Base-by-base conservation (phyloP, 495 filamentous ascomycete species). In the Aspergillus haitiensis region DNA sequence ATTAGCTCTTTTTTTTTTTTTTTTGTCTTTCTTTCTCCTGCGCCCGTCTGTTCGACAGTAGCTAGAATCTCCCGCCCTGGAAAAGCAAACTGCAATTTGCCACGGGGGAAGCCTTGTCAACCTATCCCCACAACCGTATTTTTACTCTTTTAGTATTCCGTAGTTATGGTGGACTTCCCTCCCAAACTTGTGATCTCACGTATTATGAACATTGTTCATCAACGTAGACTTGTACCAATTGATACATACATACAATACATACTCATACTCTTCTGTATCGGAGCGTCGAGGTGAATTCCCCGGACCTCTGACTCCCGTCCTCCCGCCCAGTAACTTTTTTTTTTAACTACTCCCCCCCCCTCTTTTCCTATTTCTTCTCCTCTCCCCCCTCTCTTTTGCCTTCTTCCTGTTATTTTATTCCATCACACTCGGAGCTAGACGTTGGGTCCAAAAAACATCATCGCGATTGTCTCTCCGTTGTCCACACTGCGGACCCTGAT, bases 251-350 rank as follows among this genome's bases (percentile, higher is more conserved):
- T 46, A 60, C 47, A 51, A 54, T 59, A 54, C 57, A 36, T 59
- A 59, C 49, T 7, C 36, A 40, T 55, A 53, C 55, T 56, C 44
- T 34, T 56, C 55, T 39, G 64, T 64, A 67, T 63, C 61, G 61
- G 62, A 64, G 55, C 53, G 32, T 54, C 58, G 15, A 56, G 27
- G 32, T 62, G 52, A 66, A 67, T 61, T 64, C 65, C 65, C 65
- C 65, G 64, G 67, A 66, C 67, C 67, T 69, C 68, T 69, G 67
- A 63, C 65, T 69, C 57, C 66, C 72, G 67, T 64, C 59, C 62
- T 64, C 64, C 66, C 64, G 56, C 49, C 59, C 59, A 62, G 58
- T 60, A 58, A 61, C 59, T 60, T 48, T 63, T 61, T 65, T 69
- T 64, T 60, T 61, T 70, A 63, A 62, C 67, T 62, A 55, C 58